Evolutionary conservation across 1,139 yeast species (phyloP), one percentile per base, ranked within the genome.

Genomic region (Suhomyces bolitotheri): DNA sequence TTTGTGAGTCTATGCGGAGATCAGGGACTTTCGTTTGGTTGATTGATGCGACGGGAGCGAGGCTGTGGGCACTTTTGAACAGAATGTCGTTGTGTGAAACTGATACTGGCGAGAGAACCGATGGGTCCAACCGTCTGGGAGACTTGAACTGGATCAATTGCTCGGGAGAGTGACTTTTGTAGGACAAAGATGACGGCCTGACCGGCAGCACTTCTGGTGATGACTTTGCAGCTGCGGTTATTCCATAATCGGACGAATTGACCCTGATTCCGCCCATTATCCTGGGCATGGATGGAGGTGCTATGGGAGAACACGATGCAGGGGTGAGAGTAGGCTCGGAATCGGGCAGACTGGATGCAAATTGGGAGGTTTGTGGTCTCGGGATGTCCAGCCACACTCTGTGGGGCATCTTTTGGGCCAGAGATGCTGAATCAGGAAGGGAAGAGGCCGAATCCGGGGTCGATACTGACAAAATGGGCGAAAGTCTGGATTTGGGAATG

Each of bases 71-170:
- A 17, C 8, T 8, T 8, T 17, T 17, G 20, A 17, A 17, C 20
- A 8, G 7, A 17, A 17, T 17, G 20, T 17, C 7, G 20, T 17
- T 6, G 20, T 17, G 6, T 17, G 20, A 17, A 8, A 8, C 7
- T 8, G 20, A 17, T 22, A 10, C 11, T 26, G 34, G 31, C 9
- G 35, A 23, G 12, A 32, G 19, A 4, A 27, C 17, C 1, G 35
- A 17, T 4, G 27, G 16, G 17, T 32, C 35, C 27, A 32, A 27
- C 13, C 22, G 31, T 14, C 35, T 27, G 6, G 35, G 31, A 2
- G 31, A 27, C 11, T 32, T 32, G 31, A 31, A 32, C 16, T 13
- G 19, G 21, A 32, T 32, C 3, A 17, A n/a, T 6, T 31, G 31
- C 1, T 17, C 20, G 20, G 20, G 20, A 17, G 20, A 17, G 8